A percentile compares a stretch with the other conserved stretches of the same genome.
phyloP scores from a whole-genome alignment of 2,329 filamentous ascomycete genomes.

The Ceratocystis variospora region DNA sequence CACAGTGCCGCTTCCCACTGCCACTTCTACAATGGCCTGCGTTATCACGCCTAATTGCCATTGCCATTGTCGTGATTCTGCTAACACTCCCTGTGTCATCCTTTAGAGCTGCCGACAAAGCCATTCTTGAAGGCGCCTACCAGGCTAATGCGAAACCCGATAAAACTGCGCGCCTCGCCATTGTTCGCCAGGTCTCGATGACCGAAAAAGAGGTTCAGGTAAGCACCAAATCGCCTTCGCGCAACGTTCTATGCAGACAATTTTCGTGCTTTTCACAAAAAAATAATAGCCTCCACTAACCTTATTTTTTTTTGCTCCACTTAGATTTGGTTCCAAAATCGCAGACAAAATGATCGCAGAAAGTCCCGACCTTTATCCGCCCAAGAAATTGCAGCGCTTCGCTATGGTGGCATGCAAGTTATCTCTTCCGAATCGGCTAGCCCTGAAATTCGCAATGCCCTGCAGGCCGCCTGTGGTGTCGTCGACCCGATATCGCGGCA shows the following conservation, averaged over 20 bases:
- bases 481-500: slow-evolving; percentile 24
- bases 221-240: slow-evolving; percentile 26
- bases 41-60: not conserved
- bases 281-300: not conserved
- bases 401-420: slow-evolving; percentile 41
- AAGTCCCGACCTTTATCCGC: slow-evolving; percentile 72
- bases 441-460: slow-evolving; percentile 21
- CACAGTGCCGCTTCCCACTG: no score
- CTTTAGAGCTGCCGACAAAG: slow-evolving; percentile 73
- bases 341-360: slow-evolving; percentile 79
- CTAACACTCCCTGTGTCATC: slow-evolving; percentile 18
- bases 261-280: not conserved
- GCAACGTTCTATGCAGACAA: not conserved
- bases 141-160: slow-evolving; percentile 77
- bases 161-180: slow-evolving; percentile 70
- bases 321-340: slow-evolving; percentile 98
- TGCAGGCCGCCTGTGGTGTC: slow-evolving; percentile 21
- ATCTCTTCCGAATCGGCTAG: slow-evolving; percentile 32
- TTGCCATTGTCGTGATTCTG: slow-evolving; percentile 10
- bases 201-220: slow-evolving; percentile 97
- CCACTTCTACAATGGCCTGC: no score
- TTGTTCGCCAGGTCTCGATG: slow-evolving; percentile 72
- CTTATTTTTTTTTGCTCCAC: not conserved
- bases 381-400: slow-evolving; percentile 55
- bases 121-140: slow-evolving; percentile 76